Base-by-base conservation (phyloP, 805 yeast genomes). In the Candida krabiensis region DNA sequence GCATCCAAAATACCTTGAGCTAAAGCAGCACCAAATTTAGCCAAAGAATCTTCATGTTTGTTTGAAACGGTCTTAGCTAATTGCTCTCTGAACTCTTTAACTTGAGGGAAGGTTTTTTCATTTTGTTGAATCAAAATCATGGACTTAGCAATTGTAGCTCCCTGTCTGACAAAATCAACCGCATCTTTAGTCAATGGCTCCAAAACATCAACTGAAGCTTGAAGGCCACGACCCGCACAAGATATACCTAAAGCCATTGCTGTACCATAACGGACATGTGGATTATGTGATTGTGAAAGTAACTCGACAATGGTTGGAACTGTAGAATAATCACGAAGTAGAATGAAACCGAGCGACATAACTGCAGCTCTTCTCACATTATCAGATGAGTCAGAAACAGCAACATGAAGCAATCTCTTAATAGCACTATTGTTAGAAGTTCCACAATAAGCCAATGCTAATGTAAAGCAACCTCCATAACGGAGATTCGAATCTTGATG, bases 1-100 rank as follows among this genome's bases (percentile, higher is more conserved):
- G 98, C 99, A 67, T 93, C 97, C 60, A 93, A 82, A 47, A 93
- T 91, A 63, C 99, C 99, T 69, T 91, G 97, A 11, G 96, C 91
- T 34, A 93, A 69, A 13, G 97, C 87, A 21, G 98, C 97, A 60
- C 99, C 99, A 66, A 91, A 93, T 67, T 89, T 90, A 27, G 98
- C 96, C 64, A 93, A 76, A 3, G 96, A 96, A 65, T 91, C 99
- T 64, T 91, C 97, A 53, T 87, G 95, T 64, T 91, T 93, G 55
- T 83, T 86, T 18, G 82, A 69, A 40, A 91, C 77, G n/a, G 86
- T 83, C 41, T 77, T 79, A 33, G 89, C 83, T 48, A 84, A 79
- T 33, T 75, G 73, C 55, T 86, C 85, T 56, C 83, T 86, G 50
- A 88, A 74, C 26, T 80, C 79, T 48, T 79, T 80, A 24, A 91